Evolutionary conservation across 2,329 filamentous ascomycete genomes (phyloP), one percentile per base, ranked within the genome.

Genomic region (Penicillium olsonii): DNA sequence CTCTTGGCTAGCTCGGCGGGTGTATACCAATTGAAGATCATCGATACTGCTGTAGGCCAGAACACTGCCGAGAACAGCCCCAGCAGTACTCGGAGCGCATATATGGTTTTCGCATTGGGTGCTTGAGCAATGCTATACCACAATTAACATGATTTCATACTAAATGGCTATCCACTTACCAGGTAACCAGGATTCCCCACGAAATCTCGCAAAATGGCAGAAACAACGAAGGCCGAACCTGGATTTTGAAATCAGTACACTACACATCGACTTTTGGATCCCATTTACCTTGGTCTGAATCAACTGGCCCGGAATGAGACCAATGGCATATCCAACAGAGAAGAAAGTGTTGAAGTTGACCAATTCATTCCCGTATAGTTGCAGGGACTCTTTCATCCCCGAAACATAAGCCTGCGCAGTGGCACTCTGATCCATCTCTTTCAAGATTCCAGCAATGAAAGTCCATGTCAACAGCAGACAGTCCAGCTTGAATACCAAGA

Each of bases 1-100:
- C 56, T 47, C 29, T 53, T 55, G n/a, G 48, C 54, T 10, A 59
- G 18, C 20, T 57, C 56, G 4, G 42, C 18, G 4, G 56, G 54
- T 39, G 38, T 53, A 47, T 55, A 59, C 56, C 56, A 59, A 42
- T 56, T 58, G 29, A 58, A 58, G 14, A 50, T 50, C 41, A 50
- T 29, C 9, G 47, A 50, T n/a, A 49, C 19, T 8, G 46, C 46
- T 10, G 46, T 49, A 11, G 46, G 46, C 46, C 46, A 49, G 40
- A 49, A 49, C 12, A 49, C 46, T 3, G 46, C 46, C 1, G 46
- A 49, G 26, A 49, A 49, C 12, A 49, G 22, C 11, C 46, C 46
- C 6, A 49, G 46, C 10, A 49, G 14, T 3, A 49, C 37, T 11
- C 46, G 40, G 9, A 49, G 24, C 17, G 34, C 40, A 12, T 49